Percentiles rank a stretch among this genome's conserved stretches.
phyloP scores from a whole-genome alignment of 2,329 filamentous ascomycete genomes.

The Aspergillus pseudoglaucus region DNA sequence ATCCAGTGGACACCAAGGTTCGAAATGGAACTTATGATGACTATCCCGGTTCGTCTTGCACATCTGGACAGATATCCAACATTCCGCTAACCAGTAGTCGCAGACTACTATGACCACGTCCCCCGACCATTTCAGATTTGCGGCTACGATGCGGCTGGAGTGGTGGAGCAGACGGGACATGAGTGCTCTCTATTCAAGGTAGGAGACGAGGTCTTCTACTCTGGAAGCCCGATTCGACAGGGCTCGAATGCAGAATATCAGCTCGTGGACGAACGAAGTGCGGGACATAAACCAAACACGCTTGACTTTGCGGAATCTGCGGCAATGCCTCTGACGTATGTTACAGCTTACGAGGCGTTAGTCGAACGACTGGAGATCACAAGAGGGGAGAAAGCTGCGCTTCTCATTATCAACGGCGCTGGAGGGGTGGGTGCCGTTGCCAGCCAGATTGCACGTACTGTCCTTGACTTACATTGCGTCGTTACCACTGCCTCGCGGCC shows the following conservation, averaged over 20 bases:
- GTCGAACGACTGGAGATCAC: constrained; percentile 38
- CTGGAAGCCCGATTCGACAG: constrained; percentile 33
- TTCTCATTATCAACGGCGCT: constrained; percentile 43
- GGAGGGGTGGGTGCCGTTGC: constrained; percentile 42
- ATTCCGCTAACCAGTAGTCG: not conserved
- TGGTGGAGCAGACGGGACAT: constrained; percentile 29
- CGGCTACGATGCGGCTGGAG: constrained; percentile 40
- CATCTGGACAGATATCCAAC: not conserved
- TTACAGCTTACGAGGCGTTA: constrained; percentile 41
- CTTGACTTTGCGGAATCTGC: constrained; percentile 37
- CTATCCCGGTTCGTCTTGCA: constrained; percentile 16
- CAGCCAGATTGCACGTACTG: constrained; percentile 38
- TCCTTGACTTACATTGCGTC: constrained; percentile 38
- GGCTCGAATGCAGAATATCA: constrained; percentile 40
- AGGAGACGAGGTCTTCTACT: constrained; percentile 42
- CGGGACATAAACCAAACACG: constrained; percentile 34
- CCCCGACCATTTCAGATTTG: constrained; percentile 31
- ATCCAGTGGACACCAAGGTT: constrained; percentile 36
- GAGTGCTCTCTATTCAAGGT: constrained; percentile 29
- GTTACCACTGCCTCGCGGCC: constrained; percentile 39
- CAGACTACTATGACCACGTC: constrained; percentile 29
- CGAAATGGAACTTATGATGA: constrained; percentile 31
- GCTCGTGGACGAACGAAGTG: constrained; percentile 36
- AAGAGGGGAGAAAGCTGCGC: constrained; percentile 29
- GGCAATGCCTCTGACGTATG: constrained; percentile 40